Evolutionary conservation across 208 protist genomes (phyloP), one percentile per base, ranked within the genome.

Genomic region (Acanthamoeba healyi): DNA sequence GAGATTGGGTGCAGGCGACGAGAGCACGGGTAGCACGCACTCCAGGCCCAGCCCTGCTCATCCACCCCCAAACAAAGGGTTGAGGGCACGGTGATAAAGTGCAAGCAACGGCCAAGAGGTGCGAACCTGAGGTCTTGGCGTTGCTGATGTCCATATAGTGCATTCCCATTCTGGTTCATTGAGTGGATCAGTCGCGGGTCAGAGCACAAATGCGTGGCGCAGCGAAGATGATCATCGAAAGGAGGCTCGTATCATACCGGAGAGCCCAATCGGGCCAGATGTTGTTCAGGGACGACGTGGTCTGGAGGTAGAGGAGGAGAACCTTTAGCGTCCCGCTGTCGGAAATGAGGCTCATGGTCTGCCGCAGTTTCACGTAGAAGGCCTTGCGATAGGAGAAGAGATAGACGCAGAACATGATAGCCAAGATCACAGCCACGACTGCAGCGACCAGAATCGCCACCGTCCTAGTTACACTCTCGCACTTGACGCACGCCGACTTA

Each of bases 281-380:
- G 29, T 36, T 86, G 77, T 86, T 86, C 12, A 86, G 46, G 38
- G 77, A 86, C 14, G 77, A 24, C 42, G 77, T 86, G 29, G 46
- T 86, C 77, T 86, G 77, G 42, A 86, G 38, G 46, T 54, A 86
- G 24, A 86, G 12, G n/a, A 86, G 77, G n/a, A 86, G 46, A 44
- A 86, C n/a, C 77, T 86, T 86, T 10, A 86, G 46, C 2, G 77
- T 58, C 29, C 29, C 77, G 2, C n/a, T 40, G n/a, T 86, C 42
- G 22, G 40, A 34, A n/a, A 86, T 86, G 22, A 86, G 22, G 38
- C n/a, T 51, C 22, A 86, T 51, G 22, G n/a, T 51, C 9, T 36
- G 24, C 22, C 77, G 1, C 36, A 86, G 14, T 34, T 86, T 86
- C 19, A 34, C 10, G 29, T 86, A 86, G 46, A 86, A 86, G 26